Conservation (phyloP, 2,329 filamentous ascomycete genomes). For the Fusarium sp. region DNA sequence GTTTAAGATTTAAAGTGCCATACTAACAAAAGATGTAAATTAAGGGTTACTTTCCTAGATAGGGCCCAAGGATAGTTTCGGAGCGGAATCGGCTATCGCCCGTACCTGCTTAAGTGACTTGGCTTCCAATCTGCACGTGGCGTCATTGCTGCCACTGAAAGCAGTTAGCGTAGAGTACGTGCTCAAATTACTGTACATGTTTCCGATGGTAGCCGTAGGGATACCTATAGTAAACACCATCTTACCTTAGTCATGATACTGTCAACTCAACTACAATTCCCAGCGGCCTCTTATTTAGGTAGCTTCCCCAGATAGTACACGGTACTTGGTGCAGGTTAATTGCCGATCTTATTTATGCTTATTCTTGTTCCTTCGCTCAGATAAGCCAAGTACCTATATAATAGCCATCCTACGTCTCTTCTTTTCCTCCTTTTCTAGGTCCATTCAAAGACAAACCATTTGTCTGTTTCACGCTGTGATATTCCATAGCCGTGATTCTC, state of each 20-base stretch:
- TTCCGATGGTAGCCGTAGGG: conserved; percentile 45
- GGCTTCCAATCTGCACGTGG: conserved; percentile 42
- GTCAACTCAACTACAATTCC: not conserved
- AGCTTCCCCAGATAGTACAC: too few species aligned
- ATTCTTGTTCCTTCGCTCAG: conserved; percentile 1
- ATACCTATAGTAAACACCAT: not conserved
- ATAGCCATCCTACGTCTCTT: not conserved
- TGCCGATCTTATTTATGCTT: not conserved
- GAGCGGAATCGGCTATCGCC: conserved; percentile 44
- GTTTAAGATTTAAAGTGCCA: not conserved
- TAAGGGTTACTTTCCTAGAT: not conserved
- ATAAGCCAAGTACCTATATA: conserved; percentile 1
- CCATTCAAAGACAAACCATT: not conserved
- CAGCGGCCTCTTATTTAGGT: too few species aligned
- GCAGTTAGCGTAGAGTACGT: conserved; percentile 14
- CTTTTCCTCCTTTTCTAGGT: conserved; percentile 1
- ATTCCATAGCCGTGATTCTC: conserved; percentile 1
- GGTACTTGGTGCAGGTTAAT: not conserved
- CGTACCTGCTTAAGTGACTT: conserved; percentile 42
- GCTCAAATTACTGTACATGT: not conserved
- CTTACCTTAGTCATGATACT: not conserved
- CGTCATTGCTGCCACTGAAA: conserved; percentile 41
- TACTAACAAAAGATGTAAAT: conserved; percentile 6
- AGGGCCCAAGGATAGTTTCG: conserved; percentile 19
- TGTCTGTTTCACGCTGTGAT: not conserved